These are phyloP conservation scores for Asterochloris sp. DNA, from an alignment of 139 green algal genomes.

Conservation along the genomic window DNA sequence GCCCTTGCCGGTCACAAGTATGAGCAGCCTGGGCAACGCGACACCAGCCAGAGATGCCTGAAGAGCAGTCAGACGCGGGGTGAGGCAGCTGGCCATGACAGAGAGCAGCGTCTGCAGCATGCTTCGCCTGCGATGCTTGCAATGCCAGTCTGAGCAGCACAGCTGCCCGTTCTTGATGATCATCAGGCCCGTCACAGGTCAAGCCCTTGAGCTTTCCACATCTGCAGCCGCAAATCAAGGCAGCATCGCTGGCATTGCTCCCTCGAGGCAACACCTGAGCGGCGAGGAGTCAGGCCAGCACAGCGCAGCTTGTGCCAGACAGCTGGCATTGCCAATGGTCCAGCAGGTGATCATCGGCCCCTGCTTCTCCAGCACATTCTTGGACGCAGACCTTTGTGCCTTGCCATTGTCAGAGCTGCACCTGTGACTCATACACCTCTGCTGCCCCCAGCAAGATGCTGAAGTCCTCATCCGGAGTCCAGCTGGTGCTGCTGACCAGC, in stretches of 20 bases:
- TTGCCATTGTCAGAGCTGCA: not conserved
- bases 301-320: not conserved
- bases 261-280: no score
- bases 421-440: constrained; percentile 29
- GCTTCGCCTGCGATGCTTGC: not conserved
- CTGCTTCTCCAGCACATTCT: not conserved
- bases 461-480: constrained; percentile 98
- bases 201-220: no score
- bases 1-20: constrained; percentile 76
- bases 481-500: constrained; percentile 93
- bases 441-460: constrained; percentile 77
- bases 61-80: not conserved
- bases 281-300: no score
- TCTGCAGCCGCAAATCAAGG: no score
- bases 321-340: not conserved
- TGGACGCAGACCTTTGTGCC: not conserved
- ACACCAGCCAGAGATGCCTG: not conserved
- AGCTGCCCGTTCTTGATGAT: no score
- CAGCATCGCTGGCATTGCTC: no score
- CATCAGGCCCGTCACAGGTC: no score
- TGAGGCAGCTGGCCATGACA: not conserved
- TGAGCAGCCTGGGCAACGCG: constrained; percentile 33
- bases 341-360: not conserved
- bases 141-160: not conserved
- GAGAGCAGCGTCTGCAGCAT: not conserved